These are phyloP conservation scores for Raphanus hybrid DNA, from an alignment of 441 rosid genomes.

Conservation along the genomic window DNA sequence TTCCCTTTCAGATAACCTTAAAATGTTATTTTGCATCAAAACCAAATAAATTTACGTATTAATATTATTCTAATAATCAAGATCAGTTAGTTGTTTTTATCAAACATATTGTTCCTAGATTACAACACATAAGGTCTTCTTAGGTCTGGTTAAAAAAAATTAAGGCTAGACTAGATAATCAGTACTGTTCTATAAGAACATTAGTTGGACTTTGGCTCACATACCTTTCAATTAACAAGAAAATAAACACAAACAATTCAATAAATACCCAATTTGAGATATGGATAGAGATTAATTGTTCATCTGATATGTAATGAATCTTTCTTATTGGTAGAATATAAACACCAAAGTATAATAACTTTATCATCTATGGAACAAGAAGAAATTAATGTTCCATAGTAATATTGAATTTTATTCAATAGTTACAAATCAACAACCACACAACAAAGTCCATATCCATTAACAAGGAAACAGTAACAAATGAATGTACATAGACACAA, in stretches of 20 bases:
- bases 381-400: slow-evolving; percentile 22
- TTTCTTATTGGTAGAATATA: not conserved
- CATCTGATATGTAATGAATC: not conserved
- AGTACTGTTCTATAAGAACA: not conserved
- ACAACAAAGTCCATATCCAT: slow-evolving; percentile 33
- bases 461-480: slow-evolving; percentile 12
- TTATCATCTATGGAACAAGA: slow-evolving; percentile 32
- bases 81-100: not conserved
- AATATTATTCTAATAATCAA: not conserved
- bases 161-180: not conserved
- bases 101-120: not conserved
- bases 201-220: not conserved
- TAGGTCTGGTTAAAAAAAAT: not conserved
- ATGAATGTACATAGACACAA: slow-evolving; percentile 23
- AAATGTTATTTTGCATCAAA: not conserved
- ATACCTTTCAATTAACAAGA: not conserved
- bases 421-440: slow-evolving; percentile 27
- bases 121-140: not conserved
- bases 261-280: not conserved
- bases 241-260: not conserved
- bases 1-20: not conserved
- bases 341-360: slow-evolving; percentile 11
- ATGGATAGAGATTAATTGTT: not conserved
- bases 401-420: slow-evolving; percentile 29
- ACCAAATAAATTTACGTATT: not conserved